Evolutionary conservation across 116 monocot species (phyloP), one percentile per base, ranked within the genome.

Genomic region (Dioscorea cayenensis): DNA sequence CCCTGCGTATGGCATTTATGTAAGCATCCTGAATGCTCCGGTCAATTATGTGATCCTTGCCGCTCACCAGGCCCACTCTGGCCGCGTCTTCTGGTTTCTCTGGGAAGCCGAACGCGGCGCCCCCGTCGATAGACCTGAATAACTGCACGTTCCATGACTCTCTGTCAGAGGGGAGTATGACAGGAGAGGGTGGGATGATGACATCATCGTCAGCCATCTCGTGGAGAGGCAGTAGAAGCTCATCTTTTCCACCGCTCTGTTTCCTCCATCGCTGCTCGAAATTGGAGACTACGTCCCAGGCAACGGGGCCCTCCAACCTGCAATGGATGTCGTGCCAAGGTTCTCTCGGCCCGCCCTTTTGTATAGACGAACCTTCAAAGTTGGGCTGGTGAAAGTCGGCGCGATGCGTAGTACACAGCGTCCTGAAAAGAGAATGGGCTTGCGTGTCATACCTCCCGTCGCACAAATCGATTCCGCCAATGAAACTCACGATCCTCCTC

Each of bases 261-360:
- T 74, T 79, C 51, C 79, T 60, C 79, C 79, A 79, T 21, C 79
- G 36, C 70, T 79, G 79, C 64, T 79, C 79, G 36, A 79, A 79
- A 37, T 79, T 79, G 65, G 13, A 69, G 23, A 79, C 25, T 3
- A 79, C 79, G 43, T 79, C 74, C 79, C 79, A 79, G 6, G 79
- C 79, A 11, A 70, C 61, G 5, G 63, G 74, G 3, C 79, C 79
- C 60, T 79, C 79, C 14, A 79, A 51, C 58, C 62, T 50, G n/a
- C 73, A 52, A 21, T 79, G 79, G 13, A 79, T 74, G 55, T 79
- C 79, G 23, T 79, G 79, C 79, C 79, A 79, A 0, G 79, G 79
- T 28, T 79, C 79, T 69, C 79, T 79, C 1, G 79, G 79, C 19
- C 79, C 79, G 3, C 79, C 79, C 48, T 74, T 74, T 28, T n/a